Conservation (phyloP, 768 basidiomycete species). For the Suillus clintonianus region DNA sequence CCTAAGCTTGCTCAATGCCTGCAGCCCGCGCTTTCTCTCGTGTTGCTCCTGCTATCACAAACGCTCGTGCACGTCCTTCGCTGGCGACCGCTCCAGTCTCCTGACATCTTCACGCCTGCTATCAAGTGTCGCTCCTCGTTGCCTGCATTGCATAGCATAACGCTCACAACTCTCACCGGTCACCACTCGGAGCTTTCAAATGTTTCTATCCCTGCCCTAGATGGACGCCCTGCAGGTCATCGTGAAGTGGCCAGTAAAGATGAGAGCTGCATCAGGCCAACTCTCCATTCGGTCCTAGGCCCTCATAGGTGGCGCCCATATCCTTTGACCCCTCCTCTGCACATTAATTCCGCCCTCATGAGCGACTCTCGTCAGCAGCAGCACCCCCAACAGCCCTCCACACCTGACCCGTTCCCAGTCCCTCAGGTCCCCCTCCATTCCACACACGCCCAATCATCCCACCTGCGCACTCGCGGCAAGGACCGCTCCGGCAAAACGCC, state of each 20-base stretch:
- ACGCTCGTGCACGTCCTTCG: constrained; percentile 13
- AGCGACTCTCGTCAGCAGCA: constrained; percentile 24
- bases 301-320: too few species aligned
- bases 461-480: constrained; percentile 48
- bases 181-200: constrained; percentile 48
- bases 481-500: constrained; percentile 27
- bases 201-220: constrained; percentile 45
- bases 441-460: constrained; percentile 57
- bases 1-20: too few species aligned
- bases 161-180: constrained; percentile 41
- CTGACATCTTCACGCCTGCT: constrained; percentile 47
- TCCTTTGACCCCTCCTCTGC: too few species aligned
- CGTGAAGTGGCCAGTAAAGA: too few species aligned
- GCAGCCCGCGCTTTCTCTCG: neutral
- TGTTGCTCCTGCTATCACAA: neutral
- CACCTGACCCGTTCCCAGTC: constrained; percentile 20
- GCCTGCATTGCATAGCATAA: constrained; percentile 55
- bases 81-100: constrained; percentile 27
- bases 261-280: too few species aligned
- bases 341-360: constrained; percentile 31
- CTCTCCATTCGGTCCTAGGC: too few species aligned
- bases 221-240: too few species aligned
- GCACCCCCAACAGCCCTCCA: constrained; percentile 2
- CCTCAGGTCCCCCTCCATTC: constrained; percentile 27
- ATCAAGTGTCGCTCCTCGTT: constrained; percentile 57